Evolutionary conservation across 1,284 basidiomycete genomes (phyloP).

Genomic region (Cutaneotrichosporon sp.): DNA sequence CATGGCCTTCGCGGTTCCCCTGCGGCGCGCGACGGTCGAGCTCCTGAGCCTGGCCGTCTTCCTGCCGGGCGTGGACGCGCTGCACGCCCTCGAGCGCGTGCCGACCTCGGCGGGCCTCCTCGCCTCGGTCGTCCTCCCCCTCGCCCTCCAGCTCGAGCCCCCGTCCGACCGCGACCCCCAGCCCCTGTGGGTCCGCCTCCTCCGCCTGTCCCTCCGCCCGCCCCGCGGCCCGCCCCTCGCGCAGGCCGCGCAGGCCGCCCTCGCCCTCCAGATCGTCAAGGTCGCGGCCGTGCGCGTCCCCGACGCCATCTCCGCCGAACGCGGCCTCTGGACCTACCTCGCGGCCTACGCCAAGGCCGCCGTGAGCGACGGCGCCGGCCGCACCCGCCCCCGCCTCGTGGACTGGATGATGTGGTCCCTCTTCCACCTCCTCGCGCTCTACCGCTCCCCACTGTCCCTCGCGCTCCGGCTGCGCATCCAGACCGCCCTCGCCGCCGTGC

Average conservation of each 20-base stretch:
- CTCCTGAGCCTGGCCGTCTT: slow-evolving; percentile 62
- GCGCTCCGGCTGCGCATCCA: slow-evolving; percentile 66
- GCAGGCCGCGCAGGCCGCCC: slow-evolving; percentile 44
- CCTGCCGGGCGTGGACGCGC: slow-evolving; percentile 62
- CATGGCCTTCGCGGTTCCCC: slow-evolving; percentile 58
- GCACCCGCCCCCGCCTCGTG: slow-evolving; percentile 43
- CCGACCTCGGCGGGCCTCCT: slow-evolving; percentile 62
- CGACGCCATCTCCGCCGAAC: slow-evolving; percentile 32
- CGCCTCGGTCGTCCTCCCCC: slow-evolving; percentile 62
- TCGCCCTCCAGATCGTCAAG: slow-evolving; percentile 70
- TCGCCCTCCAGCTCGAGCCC: slow-evolving; percentile 62
- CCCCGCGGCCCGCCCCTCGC: slow-evolving; percentile 53
- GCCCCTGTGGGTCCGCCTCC: slow-evolving; percentile 64
- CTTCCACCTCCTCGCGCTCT: slow-evolving; percentile 66
- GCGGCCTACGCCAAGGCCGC: slow-evolving; percentile 11
- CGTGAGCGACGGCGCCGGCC: slow-evolving; percentile 30
- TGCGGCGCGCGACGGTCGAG: slow-evolving; percentile 59
- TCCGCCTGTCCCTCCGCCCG: slow-evolving; percentile 57
- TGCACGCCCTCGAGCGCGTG: slow-evolving; percentile 63
- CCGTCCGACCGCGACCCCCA: slow-evolving; percentile 58
- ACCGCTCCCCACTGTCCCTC: slow-evolving; percentile 64
- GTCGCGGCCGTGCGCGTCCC: slow-evolving; percentile 64
- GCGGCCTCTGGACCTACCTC: slow-evolving; percentile 44
- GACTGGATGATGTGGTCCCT: slow-evolving; percentile 76
- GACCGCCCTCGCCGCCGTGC: slow-evolving; percentile 9